A percentile compares a stretch with the other conserved stretches of the same genome.
These are phyloP conservation scores for Syzygium jambos DNA, from an alignment of 345 rosid species.

Conservation along the genomic window DNA sequence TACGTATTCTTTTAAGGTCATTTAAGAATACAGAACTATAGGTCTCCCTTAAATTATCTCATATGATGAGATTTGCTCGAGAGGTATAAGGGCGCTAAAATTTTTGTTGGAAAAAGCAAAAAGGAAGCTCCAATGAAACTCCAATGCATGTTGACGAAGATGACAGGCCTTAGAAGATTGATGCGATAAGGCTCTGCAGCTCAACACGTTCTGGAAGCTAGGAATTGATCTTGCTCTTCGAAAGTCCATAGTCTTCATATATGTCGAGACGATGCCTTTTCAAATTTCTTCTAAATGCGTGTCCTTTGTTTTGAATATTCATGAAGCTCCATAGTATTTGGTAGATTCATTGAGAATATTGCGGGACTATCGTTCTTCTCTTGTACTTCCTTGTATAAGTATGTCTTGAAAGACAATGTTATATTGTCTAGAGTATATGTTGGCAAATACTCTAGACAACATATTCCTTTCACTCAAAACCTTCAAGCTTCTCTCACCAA, in stretches of 20 bases:
- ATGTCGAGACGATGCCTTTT: neutral
- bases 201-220: neutral
- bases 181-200: too few relatives aligned
- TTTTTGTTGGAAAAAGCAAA: neutral
- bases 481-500: too few relatives aligned
- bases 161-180: neutral
- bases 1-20: neutral
- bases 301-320: neutral
- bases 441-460: neutral
- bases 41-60: fast-evolving
- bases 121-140: neutral
- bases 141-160: neutral
- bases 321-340: neutral
- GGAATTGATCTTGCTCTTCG: neutral
- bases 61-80: neutral
- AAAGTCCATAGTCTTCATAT: neutral
- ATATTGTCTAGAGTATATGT: neutral
- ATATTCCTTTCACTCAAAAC: too few relatives aligned
- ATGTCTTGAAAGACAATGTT: neutral
- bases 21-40: neutral
- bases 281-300: neutral
- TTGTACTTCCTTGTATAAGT: neutral
- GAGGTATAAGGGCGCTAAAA: neutral
- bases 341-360: fast-evolving
- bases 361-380: neutral